phyloP scores from a whole-genome alignment of 1,284 basidiomycete genomes.

The Sphagnurus paluster region DNA sequence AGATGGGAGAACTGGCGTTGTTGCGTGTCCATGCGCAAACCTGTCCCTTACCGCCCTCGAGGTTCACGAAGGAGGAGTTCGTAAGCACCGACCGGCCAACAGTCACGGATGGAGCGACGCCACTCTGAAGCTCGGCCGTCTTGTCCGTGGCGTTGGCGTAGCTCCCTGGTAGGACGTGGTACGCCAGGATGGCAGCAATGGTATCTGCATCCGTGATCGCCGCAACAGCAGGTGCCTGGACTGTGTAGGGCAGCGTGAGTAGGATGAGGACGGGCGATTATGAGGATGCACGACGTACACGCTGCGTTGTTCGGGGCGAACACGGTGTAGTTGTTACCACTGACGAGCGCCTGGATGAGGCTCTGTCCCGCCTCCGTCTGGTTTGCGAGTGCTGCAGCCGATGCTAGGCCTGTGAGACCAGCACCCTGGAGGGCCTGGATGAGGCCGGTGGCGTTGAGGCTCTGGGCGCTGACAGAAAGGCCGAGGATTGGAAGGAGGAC shows the following conservation, averaged over 20 bases:
- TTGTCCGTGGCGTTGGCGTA: conserved; percentile 36
- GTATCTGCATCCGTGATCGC: conserved; percentile 13
- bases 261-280: not conserved
- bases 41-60: conserved; percentile 59
- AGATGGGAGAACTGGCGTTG: conserved; percentile 40
- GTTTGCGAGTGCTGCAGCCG: conserved; percentile 9
- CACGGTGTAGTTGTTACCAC: conserved; percentile 13
- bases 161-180: conserved; percentile 62
- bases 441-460: conserved; percentile 11
- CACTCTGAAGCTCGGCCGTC: conserved; percentile 29
- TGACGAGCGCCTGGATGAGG: conserved; percentile 10
- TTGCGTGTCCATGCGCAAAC: conserved; percentile 62
- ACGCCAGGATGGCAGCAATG: conserved; percentile 44
- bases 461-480: conserved; percentile 10
- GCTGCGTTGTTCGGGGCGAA: conserved; percentile 21
- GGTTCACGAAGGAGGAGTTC: conserved; percentile 43
- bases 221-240: conserved; percentile 12
- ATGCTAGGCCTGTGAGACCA: conserved; percentile 17
- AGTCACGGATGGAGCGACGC: conserved; percentile 53
- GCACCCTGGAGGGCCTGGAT: conserved; percentile 13
- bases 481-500: conserved; percentile 2
- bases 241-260: not conserved
- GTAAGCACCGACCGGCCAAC: conserved; percentile 65
- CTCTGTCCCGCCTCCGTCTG: conserved; percentile 13
- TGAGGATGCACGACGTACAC: too few species aligned